These are phyloP conservation scores for Suaeda aralocaspica DNA, from an alignment of 148 eudicot genomes.

Conservation along the genomic window DNA sequence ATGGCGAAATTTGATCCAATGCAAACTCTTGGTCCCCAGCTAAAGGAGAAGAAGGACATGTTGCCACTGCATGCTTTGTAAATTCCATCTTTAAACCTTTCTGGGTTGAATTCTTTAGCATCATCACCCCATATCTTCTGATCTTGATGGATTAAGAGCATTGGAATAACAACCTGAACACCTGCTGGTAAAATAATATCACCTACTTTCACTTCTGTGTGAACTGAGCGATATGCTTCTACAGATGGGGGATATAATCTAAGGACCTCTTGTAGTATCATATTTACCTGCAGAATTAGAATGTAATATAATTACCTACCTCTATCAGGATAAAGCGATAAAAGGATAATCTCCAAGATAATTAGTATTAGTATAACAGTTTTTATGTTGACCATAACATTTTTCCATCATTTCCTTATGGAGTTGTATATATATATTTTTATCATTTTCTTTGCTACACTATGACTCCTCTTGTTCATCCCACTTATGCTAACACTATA, in stretches of 20 bases:
- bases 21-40: slow-evolving; percentile 37
- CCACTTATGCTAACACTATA: too few species aligned
- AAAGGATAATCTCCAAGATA: too few species aligned
- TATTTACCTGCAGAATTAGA: slow-evolving; percentile 8
- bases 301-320: too few species aligned
- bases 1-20: slow-evolving; percentile 39
- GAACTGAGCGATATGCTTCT: neutral
- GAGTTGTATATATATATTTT: too few species aligned
- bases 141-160: slow-evolving; percentile 6
- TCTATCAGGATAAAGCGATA: too few species aligned
- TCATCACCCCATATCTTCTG: slow-evolving; percentile 33
- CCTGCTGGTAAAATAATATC: slow-evolving; percentile 19
- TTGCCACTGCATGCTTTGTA: slow-evolving; percentile 15
- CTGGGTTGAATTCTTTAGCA: slow-evolving; percentile 35
- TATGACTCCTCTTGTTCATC: too few species aligned
- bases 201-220: slow-evolving; percentile 21
- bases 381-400: too few species aligned
- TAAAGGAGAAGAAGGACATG: slow-evolving; percentile 25
- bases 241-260: slow-evolving; percentile 16
- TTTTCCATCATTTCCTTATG: too few species aligned
- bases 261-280: slow-evolving; percentile 23
- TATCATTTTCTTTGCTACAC: too few species aligned
- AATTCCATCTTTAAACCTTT: slow-evolving; percentile 24
- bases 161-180: neutral
- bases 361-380: too few species aligned